A percentile compares a stretch with the other conserved stretches of the same genome.
phyloP scores from a whole-genome alignment of 2,329 filamentous ascomycete species.

The Biscogniauxia mediterranea region DNA sequence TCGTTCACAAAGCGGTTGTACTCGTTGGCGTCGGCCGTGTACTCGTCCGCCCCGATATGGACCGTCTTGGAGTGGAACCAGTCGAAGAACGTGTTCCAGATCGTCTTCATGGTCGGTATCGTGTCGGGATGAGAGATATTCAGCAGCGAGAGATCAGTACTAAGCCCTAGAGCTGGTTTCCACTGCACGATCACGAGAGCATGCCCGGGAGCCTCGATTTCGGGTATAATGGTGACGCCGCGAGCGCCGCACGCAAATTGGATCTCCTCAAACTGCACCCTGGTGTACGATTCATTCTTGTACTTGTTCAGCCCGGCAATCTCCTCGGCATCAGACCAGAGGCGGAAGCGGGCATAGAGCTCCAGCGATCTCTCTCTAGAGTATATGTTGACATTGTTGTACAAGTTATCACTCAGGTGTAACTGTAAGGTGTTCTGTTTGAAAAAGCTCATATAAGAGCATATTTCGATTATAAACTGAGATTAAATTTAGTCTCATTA shows the following conservation, averaged over 20 bases:
- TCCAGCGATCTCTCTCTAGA: slow-evolving; percentile 44
- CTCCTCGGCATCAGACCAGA: slow-evolving; percentile 47
- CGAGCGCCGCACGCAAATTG: slow-evolving; percentile 51
- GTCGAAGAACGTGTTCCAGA: slow-evolving; percentile 52
- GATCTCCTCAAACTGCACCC: slow-evolving; percentile 49
- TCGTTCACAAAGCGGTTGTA: slow-evolving; percentile 54
- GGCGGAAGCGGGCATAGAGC: slow-evolving; percentile 55
- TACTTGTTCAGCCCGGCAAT: slow-evolving; percentile 49
- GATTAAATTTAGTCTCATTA: slow-evolving; percentile 4
- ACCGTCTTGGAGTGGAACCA: slow-evolving; percentile 57
- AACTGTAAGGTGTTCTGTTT: slow-evolving; percentile 60
- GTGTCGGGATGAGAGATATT: slow-evolving; percentile 56
- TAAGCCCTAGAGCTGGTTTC: slow-evolving; percentile 54
- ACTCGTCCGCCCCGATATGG: slow-evolving; percentile 57
- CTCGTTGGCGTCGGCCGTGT: slow-evolving; percentile 43
- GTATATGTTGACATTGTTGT: slow-evolving; percentile 49
- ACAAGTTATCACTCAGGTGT: slow-evolving; percentile 57
- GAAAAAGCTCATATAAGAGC: slow-evolving; percentile 59
- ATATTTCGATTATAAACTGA: slow-evolving; percentile 56
- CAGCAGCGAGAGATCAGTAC: slow-evolving; percentile 46
- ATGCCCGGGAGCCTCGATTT: slow-evolving; percentile 60
- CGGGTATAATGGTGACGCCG: slow-evolving; percentile 57
- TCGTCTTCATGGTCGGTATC: slow-evolving; percentile 49
- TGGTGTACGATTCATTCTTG: slow-evolving; percentile 54
- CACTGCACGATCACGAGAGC: slow-evolving; percentile 56